A percentile compares a stretch with the other conserved stretches of the same genome.
phyloP scores from a whole-genome alignment of 1,284 basidiomycete genomes.

The Sporisorium iseilematis-ciliati region DNA sequence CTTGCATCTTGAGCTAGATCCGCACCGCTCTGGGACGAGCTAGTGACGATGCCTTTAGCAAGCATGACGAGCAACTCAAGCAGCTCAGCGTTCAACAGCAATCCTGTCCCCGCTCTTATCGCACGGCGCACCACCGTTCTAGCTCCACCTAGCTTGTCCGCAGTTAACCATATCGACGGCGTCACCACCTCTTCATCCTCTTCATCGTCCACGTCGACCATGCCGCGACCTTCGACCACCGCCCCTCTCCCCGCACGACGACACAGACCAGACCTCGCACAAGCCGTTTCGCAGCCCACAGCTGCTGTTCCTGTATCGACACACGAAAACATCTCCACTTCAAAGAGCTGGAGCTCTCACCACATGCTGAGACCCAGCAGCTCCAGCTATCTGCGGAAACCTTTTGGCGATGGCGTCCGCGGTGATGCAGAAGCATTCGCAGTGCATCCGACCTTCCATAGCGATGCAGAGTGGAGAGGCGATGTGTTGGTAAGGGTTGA shows the following conservation, averaged over 20 bases:
- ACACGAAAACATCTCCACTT: slow-evolving; percentile 32
- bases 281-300: slow-evolving; percentile 24
- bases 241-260: neutral
- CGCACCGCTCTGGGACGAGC: neutral
- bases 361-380: neutral
- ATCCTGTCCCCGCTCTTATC: slow-evolving; percentile 28
- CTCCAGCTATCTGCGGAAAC: neutral
- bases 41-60: neutral
- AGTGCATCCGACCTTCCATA: slow-evolving; percentile 41
- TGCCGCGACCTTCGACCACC: neutral
- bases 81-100: slow-evolving; percentile 7
- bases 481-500: slow-evolving; percentile 50
- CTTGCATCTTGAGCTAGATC: neutral
- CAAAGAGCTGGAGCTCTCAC: slow-evolving; percentile 20
- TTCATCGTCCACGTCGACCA: slow-evolving; percentile 1
- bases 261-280: slow-evolving; percentile 23
- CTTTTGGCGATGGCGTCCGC: neutral
- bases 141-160: slow-evolving; percentile 29
- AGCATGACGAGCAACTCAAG: slow-evolving; percentile 8
- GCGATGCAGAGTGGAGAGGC: slow-evolving; percentile 44
- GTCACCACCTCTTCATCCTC: neutral
- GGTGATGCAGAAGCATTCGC: slow-evolving; percentile 10
- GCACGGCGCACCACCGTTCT: slow-evolving; percentile 30
- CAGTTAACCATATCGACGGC: slow-evolving; percentile 33
- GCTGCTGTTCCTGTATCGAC: slow-evolving; percentile 30